A percentile compares a stretch with the other conserved stretches of the same genome.
Conservation (phyloP, 768 basidiomycete genomes). For the Pleurotus citrinopileatus region DNA sequence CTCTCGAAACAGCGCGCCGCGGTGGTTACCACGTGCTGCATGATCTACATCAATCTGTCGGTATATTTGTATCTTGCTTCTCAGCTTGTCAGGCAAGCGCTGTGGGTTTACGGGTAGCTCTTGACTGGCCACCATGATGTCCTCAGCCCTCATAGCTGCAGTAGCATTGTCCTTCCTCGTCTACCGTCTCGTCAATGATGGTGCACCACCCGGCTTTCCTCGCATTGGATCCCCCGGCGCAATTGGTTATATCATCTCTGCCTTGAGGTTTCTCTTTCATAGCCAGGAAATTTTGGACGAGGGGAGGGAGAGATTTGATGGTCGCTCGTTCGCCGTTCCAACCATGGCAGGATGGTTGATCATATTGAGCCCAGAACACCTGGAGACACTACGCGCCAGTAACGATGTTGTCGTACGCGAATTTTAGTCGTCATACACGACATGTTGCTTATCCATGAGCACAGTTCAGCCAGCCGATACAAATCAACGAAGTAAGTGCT, state of each 20-base stretch:
- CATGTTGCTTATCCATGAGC: neutral
- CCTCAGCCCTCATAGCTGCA: neutral
- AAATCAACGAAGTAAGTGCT: neutral
- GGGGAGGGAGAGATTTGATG: neutral
- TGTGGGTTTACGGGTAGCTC: too few relatives aligned
- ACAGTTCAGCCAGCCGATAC: neutral
- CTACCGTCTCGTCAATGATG: neutral
- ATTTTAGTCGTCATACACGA: too few relatives aligned
- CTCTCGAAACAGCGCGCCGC: too few relatives aligned
- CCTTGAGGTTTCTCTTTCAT: neutral
- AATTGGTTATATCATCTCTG: neutral
- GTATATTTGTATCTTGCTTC: too few relatives aligned
- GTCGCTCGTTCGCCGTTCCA: neutral
- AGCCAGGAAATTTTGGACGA: neutral
- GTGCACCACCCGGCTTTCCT: neutral
- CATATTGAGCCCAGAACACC: neutral
- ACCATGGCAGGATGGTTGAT: slow-evolving; percentile 1
- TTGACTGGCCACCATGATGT: too few relatives aligned
- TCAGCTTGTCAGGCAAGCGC: too few relatives aligned
- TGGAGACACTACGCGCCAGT: slow-evolving; percentile 1
- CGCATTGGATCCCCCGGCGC: neutral
- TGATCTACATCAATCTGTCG: too few relatives aligned
- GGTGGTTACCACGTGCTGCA: too few relatives aligned
- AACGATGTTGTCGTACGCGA: neutral
- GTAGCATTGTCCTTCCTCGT: slow-evolving; percentile 9